Evolutionary conservation across 352 stramenopile species (phyloP).

Genomic region (Lagenidium sp.): DNA sequence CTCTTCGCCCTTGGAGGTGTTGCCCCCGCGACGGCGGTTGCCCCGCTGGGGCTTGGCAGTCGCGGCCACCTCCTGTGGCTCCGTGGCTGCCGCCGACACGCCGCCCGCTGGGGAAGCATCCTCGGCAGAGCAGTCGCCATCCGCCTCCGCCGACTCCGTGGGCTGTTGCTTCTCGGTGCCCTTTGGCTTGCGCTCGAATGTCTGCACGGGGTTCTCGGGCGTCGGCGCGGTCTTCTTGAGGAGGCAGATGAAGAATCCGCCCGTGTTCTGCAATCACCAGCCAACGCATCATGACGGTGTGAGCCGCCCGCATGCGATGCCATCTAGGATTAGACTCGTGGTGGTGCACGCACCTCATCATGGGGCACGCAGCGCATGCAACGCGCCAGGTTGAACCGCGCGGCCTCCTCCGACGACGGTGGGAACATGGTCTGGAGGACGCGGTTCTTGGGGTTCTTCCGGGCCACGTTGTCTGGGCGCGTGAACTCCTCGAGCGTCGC

Average conservation of each 20-base stretch:
- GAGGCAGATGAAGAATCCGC: slow-evolving; percentile 98
- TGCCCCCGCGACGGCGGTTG: slow-evolving; percentile 24
- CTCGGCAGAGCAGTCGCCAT: slow-evolving; percentile 2
- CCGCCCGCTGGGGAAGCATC: slow-evolving; percentile 10
- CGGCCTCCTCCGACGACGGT: slow-evolving; percentile 65
- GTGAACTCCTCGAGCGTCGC: slow-evolving; percentile 61
- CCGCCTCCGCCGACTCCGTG: not conserved
- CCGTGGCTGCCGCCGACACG: slow-evolving; percentile 1
- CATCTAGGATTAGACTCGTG: no score
- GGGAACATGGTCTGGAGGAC: slow-evolving; percentile 88
- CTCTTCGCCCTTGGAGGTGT: slow-evolving; percentile 46
- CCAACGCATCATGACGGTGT: no score
- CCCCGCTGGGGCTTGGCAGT: slow-evolving; percentile 6
- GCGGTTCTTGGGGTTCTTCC: slow-evolving; percentile 74
- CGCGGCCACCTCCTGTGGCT: not conserved
- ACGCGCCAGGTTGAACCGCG: slow-evolving; percentile 79
- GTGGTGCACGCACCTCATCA: slow-evolving; percentile 84
- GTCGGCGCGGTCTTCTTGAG: slow-evolving; percentile 88
- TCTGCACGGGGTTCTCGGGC: slow-evolving; percentile 12
- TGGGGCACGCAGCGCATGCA: slow-evolving; percentile 98
- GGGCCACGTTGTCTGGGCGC: slow-evolving; percentile 37
- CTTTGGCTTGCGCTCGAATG: no score
- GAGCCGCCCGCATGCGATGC: no score
- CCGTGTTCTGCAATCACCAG: slow-evolving; percentile 78
- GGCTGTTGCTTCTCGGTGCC: not conserved